Percentiles rank a stretch among this genome's conserved stretches.
These are phyloP conservation scores for Azolla pinnata DNA, from an alignment of 75 land plant species.

Conservation along the genomic window DNA sequence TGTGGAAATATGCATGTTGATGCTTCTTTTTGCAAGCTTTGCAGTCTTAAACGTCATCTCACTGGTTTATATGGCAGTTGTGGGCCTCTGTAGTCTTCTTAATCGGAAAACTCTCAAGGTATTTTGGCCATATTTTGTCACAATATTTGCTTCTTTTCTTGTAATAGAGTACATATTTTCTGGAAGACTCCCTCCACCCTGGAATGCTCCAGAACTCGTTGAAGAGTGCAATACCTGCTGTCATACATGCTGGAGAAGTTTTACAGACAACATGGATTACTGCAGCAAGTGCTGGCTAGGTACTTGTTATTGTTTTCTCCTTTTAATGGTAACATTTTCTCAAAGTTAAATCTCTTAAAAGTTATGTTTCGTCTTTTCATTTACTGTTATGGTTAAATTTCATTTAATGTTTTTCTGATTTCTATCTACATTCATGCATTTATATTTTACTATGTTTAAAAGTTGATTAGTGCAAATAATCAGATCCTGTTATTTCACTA, in stretches of 20 bases:
- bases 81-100: constrained; percentile 67
- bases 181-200: constrained; percentile 40
- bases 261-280: constrained; percentile 30
- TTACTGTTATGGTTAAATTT: no score
- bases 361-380: no score
- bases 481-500: no score
- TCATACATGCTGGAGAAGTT: constrained; percentile 77
- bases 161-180: constrained; percentile 63
- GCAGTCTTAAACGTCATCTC: constrained; percentile 74
- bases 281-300: constrained; percentile 95
- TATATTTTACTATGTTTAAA: no score
- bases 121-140: constrained; percentile 72
- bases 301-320: constrained; percentile 40
- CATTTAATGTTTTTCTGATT: no score
- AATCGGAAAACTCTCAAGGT: constrained; percentile 37
- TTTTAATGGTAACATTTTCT: no score
- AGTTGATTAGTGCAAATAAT: no score
- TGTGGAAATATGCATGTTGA: constrained; percentile 86
- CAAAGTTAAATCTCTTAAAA: no score
- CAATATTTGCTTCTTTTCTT: constrained; percentile 67
- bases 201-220: constrained; percentile 13
- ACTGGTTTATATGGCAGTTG: constrained; percentile 53
- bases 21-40: constrained; percentile 78
- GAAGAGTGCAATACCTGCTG: constrained; percentile 24
- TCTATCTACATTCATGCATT: no score